Evolutionary conservation across 1,284 basidiomycete species (phyloP).

Genomic region (Irpex sp.): DNA sequence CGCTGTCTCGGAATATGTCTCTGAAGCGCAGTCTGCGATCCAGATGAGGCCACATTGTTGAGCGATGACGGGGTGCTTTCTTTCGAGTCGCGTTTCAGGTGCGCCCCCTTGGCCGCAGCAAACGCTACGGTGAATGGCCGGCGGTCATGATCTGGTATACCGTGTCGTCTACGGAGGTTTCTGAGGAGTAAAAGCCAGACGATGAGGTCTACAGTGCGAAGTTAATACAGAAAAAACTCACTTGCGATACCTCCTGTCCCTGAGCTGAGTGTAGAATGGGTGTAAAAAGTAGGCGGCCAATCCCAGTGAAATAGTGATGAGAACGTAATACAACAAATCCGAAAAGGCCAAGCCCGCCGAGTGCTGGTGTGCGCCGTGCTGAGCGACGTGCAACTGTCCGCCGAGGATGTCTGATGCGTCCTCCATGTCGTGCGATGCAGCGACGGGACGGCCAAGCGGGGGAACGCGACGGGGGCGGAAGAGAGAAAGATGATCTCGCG

Average conservation of each 20-base stretch:
- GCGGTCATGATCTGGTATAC: slow-evolving; percentile 76
- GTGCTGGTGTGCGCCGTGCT: slow-evolving; percentile 27
- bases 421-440: slow-evolving; percentile 19
- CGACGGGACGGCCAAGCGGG: slow-evolving; percentile 34
- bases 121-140: slow-evolving; percentile 83
- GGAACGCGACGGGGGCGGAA: slow-evolving; percentile 18
- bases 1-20: background rate
- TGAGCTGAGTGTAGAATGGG: slow-evolving; percentile 38
- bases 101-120: slow-evolving; percentile 55
- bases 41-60: slow-evolving; percentile 3
- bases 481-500: slow-evolving; percentile 17
- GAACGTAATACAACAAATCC: slow-evolving; percentile 18
- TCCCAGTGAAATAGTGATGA: slow-evolving; percentile 11
- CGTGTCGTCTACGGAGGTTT: slow-evolving; percentile 64
- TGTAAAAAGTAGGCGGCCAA: slow-evolving; percentile 19
- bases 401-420: slow-evolving; percentile 66
- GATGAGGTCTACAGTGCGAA: slow-evolving; percentile 8
- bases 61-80: slow-evolving; percentile 4
- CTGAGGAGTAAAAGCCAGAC: slow-evolving; percentile 24
- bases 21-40: background rate
- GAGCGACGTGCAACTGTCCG: slow-evolving; percentile 41
- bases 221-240: slow-evolving; percentile 30
- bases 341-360: slow-evolving; percentile 31
- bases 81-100: slow-evolving; percentile 33
- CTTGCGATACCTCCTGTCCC: slow-evolving; percentile 58